A percentile compares a stretch with the other conserved stretches of the same genome.
Evolutionary conservation across 23 red algal species (phyloP).

Genomic region (Gracilaria domingensis): DNA sequence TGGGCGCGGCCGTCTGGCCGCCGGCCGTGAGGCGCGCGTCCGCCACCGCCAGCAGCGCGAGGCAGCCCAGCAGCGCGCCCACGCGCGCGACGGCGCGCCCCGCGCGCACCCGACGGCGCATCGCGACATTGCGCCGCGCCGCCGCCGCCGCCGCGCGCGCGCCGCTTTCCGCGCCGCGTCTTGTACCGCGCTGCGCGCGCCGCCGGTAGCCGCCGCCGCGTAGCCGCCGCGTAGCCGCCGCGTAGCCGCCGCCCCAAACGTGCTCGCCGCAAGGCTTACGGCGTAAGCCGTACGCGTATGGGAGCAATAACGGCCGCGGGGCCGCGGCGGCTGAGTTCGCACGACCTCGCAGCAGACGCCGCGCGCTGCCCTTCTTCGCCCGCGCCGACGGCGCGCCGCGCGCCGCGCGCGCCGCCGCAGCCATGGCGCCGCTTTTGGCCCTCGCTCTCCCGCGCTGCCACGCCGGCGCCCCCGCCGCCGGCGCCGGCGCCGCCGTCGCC

Average conservation of each 20-base stretch:
- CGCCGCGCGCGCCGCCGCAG: neutral
- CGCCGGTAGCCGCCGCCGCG: no score
- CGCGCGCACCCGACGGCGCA: neutral
- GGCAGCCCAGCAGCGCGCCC: neutral
- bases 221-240: no score
- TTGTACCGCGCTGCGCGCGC: no score
- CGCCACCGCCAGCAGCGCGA: neutral
- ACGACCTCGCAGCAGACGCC: neutral
- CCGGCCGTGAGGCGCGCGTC: constrained; percentile 9
- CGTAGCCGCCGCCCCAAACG: no score
- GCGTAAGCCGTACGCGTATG: no score
- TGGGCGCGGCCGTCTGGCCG: constrained; percentile 42
- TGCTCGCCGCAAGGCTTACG: no score
- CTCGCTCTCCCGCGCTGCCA: constrained; percentile 37
- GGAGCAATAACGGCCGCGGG: no score
- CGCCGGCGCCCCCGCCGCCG: neutral
- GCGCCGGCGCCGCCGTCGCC: neutral
- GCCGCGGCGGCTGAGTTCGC: neutral
- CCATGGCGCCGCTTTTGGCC: constrained; percentile 50
- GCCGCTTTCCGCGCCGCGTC: neutral
- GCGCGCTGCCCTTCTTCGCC: neutral
- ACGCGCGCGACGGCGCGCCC: neutral
- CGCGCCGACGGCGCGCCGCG: neutral
- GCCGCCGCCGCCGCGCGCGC: neutral
- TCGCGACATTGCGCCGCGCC: neutral